Percentiles rank a stretch among this genome's conserved stretches.
These are phyloP conservation scores for Paxillus ammoniavirescens DNA, from an alignment of 768 basidiomycete species.

Conservation along the genomic window DNA sequence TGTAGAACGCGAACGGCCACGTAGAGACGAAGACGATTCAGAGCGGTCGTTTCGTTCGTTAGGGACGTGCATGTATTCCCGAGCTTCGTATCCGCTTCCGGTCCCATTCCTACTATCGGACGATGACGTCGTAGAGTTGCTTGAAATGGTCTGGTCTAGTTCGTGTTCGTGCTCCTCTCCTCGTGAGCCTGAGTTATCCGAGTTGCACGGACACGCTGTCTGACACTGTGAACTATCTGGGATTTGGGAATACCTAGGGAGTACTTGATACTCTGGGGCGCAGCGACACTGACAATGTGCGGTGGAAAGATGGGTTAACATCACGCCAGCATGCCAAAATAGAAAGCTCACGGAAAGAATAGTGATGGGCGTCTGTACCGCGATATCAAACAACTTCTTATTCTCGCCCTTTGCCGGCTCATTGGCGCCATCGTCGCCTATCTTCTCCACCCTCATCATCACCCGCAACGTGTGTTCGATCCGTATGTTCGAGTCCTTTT, in stretches of 20 bases:
- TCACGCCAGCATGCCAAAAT: neutral
- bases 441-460: conserved; percentile 72
- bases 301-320: neutral
- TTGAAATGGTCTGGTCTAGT: conserved; percentile 28
- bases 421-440: conserved; percentile 66
- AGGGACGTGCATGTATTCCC: neutral
- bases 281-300: conserved; percentile 65
- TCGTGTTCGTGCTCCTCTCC: neutral
- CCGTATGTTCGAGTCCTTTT: conserved; percentile 61
- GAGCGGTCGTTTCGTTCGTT: neutral
- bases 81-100: neutral
- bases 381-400: conserved; percentile 82
- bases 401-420: conserved; percentile 61
- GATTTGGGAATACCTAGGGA: conserved; percentile 69
- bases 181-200: neutral
- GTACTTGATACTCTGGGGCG: conserved; percentile 71
- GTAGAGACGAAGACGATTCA: neutral
- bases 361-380: conserved; percentile 82
- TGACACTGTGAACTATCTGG: conserved; percentile 7
- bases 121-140: conserved; percentile 32
- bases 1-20: neutral
- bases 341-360: conserved; percentile 73
- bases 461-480: conserved; percentile 81
- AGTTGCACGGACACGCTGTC: conserved; percentile 46
- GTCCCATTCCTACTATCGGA: conserved; percentile 14